phyloP scores from a whole-genome alignment of 495 filamentous ascomycete genomes.

The Corynascus novoguineensis region DNA sequence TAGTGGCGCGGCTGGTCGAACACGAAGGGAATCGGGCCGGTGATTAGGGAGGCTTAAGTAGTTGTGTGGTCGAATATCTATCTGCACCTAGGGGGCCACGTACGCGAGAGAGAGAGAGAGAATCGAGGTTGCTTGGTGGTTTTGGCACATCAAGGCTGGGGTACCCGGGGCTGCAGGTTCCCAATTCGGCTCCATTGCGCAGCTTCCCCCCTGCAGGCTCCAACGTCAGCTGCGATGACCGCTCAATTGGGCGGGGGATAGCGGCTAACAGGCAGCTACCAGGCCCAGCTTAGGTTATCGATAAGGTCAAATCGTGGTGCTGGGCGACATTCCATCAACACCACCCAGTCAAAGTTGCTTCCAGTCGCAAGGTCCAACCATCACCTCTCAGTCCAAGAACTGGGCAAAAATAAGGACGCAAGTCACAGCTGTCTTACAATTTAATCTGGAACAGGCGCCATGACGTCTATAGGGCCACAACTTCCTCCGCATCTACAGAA shows the following conservation, averaged over 20 bases:
- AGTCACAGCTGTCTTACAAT: not conserved
- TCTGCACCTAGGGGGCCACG: too few species aligned
- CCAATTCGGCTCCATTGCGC: conserved; percentile 13
- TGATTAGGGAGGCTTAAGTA: too few species aligned
- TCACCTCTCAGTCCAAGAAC: not conserved
- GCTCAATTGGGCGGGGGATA: not conserved
- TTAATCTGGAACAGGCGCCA: conserved; percentile 18
- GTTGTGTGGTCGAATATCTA: not conserved
- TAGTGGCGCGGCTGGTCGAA: too few species aligned
- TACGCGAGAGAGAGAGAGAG: not conserved
- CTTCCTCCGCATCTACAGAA: conserved; percentile 49
- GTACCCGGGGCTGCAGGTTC: conserved; percentile 1
- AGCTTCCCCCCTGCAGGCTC: conserved; percentile 19
- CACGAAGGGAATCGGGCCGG: too few species aligned
- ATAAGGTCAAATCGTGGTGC: conserved; percentile 8
- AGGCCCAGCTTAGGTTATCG: conserved; percentile 17
- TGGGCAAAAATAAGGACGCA: not conserved
- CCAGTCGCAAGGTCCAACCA: not conserved
- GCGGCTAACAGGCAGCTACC: conserved; percentile 3
- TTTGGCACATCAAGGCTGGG: conserved; percentile 7
- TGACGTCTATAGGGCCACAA: conserved; percentile 48
- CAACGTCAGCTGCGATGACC: not conserved
- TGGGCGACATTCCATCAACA: not conserved
- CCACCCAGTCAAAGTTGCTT: not conserved
- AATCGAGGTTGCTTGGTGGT: not conserved